Evolutionary conservation across 768 basidiomycete species (phyloP), one percentile per base, ranked within the genome.

Genomic region (Mycena chlorophos): DNA sequence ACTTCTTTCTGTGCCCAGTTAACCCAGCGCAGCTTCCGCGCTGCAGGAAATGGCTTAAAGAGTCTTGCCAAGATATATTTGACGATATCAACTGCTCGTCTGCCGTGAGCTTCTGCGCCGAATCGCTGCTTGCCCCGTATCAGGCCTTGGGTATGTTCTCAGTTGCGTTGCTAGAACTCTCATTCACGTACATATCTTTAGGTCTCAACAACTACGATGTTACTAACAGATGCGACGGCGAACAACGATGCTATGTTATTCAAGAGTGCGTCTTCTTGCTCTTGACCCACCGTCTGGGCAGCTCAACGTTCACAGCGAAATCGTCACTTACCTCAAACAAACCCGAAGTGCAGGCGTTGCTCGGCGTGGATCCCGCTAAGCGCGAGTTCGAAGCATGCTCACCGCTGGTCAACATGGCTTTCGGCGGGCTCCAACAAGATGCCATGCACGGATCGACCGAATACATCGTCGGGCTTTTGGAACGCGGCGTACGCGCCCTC

Each of bases 401-500:
- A n/a, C 30, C 60, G 39, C 51, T 55, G 4, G 79, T 86, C 22
- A 65, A 61, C 8, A 0, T 19, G 4, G 14, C 73, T 71, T 5
- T 86, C 84, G 62, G 2, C 27, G 22, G 54, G 30, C 19, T 31
- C 1, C 56, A 71, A 14, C 61, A 71, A 22, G 81, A 81, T 56
- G 28, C 46, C 17, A 8, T 48, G 19, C 67, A 73, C 25, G 68
- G 74, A 55, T 63, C 82, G 57, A 69, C 78, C 66, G 65, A 79
- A 68, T 78, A 84, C 63, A 75, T 84, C 57, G 71, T 75, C 2
- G 76, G 72, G 1, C 74, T 87, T 43, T 77, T 88, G 5, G 85
- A 87, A 57, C 75, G 83, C 23, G 80, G 77, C 1, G 67, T 88
- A 12, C 75, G 78, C 1, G 73, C 84, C n/a, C 73, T 87, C 25